A percentile compares a stretch with the other conserved stretches of the same genome.
These are phyloP conservation scores for Acanthamoeba divionensis DNA, from an alignment of 208 protist genomes.

Conservation along the genomic window DNA sequence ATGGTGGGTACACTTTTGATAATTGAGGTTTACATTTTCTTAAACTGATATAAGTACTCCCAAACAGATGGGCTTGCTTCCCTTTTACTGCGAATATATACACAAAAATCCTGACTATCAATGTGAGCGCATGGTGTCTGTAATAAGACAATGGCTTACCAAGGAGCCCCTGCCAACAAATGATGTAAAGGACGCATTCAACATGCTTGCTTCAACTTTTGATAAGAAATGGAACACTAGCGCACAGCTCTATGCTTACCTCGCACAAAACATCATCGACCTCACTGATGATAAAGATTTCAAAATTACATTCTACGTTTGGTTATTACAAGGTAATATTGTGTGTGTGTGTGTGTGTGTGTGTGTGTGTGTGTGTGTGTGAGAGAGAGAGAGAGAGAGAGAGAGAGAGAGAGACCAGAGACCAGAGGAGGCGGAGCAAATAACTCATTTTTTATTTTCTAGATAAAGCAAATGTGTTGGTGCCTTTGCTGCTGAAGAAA, in stretches of 20 bases:
- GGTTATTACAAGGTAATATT: neutral
- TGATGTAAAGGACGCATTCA: neutral
- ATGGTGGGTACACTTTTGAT: neutral
- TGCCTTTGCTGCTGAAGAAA: neutral
- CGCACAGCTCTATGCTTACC: neutral
- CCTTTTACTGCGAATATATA: slow-evolving; percentile 18
- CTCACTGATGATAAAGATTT: slow-evolving; percentile 23
- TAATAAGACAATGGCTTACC: neutral
- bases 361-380: too few relatives aligned
- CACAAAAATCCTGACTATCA: slow-evolving; percentile 20
- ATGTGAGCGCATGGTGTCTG: neutral
- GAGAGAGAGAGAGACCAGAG: too few relatives aligned
- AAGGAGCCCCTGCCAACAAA: neutral
- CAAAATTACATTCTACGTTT: slow-evolving; percentile 44
- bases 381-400: too few relatives aligned
- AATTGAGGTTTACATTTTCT: neutral
- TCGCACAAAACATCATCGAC: neutral
- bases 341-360: too few relatives aligned
- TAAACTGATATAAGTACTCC: neutral
- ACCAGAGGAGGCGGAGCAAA: too few relatives aligned
- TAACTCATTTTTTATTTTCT: too few relatives aligned
- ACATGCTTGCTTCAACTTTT: neutral
- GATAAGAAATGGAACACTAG: neutral
- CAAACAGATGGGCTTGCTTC: slow-evolving; percentile 25
- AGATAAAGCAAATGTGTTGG: neutral